Base-by-base conservation (phyloP, 176 grass and related monocot species). In the Phoenix roebelenii region DNA sequence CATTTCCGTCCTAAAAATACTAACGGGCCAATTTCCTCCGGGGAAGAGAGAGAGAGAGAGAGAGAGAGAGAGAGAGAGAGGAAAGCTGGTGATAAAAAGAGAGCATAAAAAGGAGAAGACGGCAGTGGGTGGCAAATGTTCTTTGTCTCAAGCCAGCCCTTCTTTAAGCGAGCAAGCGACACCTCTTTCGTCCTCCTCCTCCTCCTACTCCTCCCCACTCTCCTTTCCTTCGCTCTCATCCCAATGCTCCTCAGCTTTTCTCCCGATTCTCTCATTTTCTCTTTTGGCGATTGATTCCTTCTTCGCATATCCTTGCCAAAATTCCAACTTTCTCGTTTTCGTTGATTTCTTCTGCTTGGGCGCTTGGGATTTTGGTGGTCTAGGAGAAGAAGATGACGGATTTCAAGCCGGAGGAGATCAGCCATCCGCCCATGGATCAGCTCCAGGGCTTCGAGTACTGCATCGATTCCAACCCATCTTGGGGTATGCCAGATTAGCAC, bases 361-460 rank as follows among this genome's bases (percentile, higher is more conserved):
- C 26, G 19, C 23, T 25, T 25, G 56, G 22, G 15, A 23, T 15
- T 15, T 22, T 58, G 20, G 56, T 44, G 57, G 57, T 55, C 6
- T 10, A 16, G 18, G 19, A 15, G 3, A 18, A 5, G 26, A 14
- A 49, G 17, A 49, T 49, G 60, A 18, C 32, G 35, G 60, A 63
- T n/a, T 22, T 63, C 60, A 63, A 63, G 60, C 60, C 60, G 3
- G 60, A 63, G 35, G 60, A 63, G 18, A 44, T 49, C 60, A 49
- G 18, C 16, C 60, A 63, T 63, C 18, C 35, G 30, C 60, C 60
- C 0, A 63, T 44, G 60, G 60, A 63, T 50, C 60, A 63, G 60
- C 60, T 63, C 3, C 60, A 63, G 60, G 60, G 60, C 17, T 49
- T 63, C 18, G 60, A 63, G 60, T 63, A 63, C 32, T 63, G 60